Percentiles rank a stretch among this genome's conserved stretches.
phyloP scores from a whole-genome alignment of 2,329 filamentous ascomycete genomes.

The Hypoxylon sp. region DNA sequence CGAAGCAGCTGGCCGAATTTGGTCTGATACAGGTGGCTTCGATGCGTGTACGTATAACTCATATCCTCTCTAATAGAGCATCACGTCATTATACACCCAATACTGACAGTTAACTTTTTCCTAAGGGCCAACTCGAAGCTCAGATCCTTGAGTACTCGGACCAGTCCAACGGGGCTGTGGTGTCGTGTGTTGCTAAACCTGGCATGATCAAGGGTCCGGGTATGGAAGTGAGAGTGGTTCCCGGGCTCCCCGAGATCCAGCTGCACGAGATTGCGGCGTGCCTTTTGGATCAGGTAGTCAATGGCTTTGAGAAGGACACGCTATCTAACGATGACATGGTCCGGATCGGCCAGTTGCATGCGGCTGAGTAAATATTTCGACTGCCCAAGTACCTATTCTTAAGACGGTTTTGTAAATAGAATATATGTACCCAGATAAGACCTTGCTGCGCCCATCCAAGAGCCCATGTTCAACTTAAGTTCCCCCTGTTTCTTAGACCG shows the following conservation, averaged over 20 bases:
- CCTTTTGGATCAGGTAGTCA: slow-evolving; percentile 54
- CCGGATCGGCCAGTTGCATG: slow-evolving; percentile 2
- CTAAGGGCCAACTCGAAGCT: slow-evolving; percentile 44
- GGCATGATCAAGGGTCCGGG: slow-evolving; percentile 42
- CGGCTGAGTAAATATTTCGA: neutral
- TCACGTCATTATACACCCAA: too few species aligned
- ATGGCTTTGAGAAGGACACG: slow-evolving; percentile 58
- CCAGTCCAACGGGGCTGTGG: slow-evolving; percentile 38
- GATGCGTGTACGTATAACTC: slow-evolving; percentile 45
- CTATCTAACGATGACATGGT: slow-evolving; percentile 47
- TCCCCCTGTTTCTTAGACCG: too few species aligned
- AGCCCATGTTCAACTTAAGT: too few species aligned
- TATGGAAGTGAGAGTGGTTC: slow-evolving; percentile 21
- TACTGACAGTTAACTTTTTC: too few species aligned
- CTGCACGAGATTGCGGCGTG: slow-evolving; percentile 52
- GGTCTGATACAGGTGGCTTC: slow-evolving; percentile 41
- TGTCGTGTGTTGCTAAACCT: slow-evolving; percentile 43
- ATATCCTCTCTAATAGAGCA: too few species aligned
- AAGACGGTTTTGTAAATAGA: too few species aligned
- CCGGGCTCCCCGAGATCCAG: slow-evolving; percentile 46
- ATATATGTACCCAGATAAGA: too few species aligned
- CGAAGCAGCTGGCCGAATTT: slow-evolving; percentile 22
- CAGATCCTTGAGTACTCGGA: slow-evolving; percentile 43
- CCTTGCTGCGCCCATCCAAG: too few species aligned
- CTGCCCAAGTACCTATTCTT: too few species aligned